These are phyloP conservation scores for Dryas octopetala DNA, from an alignment of 306 rosid species.

Conservation along the genomic window DNA sequence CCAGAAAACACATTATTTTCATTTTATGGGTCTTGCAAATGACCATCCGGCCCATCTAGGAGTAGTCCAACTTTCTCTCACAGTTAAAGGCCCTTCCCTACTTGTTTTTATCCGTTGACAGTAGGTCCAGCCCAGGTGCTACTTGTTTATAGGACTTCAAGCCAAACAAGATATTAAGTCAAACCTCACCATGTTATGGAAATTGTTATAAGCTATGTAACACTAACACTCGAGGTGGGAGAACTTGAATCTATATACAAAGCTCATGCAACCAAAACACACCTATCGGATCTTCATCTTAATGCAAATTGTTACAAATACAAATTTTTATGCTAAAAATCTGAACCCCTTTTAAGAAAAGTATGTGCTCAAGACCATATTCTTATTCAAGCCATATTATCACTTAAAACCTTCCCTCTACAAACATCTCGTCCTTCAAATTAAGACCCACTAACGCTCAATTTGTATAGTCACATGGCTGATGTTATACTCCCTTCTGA, in stretches of 20 bases:
- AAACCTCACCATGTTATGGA: not conserved
- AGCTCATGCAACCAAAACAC: not conserved
- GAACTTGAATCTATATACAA: not conserved
- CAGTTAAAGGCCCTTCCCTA: too few species aligned
- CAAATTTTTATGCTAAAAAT: slow-evolving; percentile 12
- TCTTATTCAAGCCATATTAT: slow-evolving; percentile 1
- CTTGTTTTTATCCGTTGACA: too few species aligned
- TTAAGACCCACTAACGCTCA: slow-evolving; percentile 46
- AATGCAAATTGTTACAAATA: not conserved
- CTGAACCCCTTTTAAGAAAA: slow-evolving; percentile 15
- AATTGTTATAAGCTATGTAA: not conserved
- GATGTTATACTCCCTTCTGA: slow-evolving; percentile 70
- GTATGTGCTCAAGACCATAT: not conserved
- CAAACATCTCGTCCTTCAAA: slow-evolving; percentile 14
- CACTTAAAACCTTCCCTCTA: slow-evolving; percentile 14
- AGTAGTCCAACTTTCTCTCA: not conserved
- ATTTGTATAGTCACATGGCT: slow-evolving; percentile 78
- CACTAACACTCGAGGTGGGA: not conserved
- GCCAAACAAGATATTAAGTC: not conserved
- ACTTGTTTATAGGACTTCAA: too few species aligned
- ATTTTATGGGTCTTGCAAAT: not conserved
- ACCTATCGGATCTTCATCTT: not conserved
- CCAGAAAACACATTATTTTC: too few species aligned
- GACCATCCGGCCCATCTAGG: not conserved
- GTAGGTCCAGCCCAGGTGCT: too few species aligned